Conservation (phyloP, 2,329 filamentous ascomycete genomes). For the Nemania sp. region DNA sequence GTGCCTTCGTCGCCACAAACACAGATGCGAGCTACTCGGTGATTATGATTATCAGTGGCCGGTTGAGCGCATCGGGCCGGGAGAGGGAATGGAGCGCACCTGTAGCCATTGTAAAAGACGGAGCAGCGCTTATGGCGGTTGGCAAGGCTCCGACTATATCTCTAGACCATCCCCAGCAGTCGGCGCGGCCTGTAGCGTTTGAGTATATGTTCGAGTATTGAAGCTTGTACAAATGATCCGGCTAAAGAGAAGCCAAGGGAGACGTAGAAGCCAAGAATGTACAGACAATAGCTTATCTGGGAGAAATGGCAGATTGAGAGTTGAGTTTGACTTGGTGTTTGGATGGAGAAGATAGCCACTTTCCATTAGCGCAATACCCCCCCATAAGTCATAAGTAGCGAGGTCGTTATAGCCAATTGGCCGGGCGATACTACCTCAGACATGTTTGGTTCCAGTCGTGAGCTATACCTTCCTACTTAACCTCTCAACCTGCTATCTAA, state of each 20-base stretch:
- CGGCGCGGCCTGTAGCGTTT: not conserved
- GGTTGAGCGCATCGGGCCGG: conserved; percentile 8
- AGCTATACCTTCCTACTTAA: too few species aligned
- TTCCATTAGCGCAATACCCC: conserved; percentile 28
- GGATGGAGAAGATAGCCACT: not conserved
- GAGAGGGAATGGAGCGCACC: conserved; percentile 37
- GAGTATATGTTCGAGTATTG: not conserved
- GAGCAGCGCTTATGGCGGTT: conserved; percentile 30
- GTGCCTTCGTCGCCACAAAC: conserved; percentile 96
- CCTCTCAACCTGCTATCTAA: not conserved
- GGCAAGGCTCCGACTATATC: conserved; percentile 26
- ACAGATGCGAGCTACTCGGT: conserved; percentile 80
- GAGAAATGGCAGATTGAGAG: conserved; percentile 9
- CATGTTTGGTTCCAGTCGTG: not conserved
- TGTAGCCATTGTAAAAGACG: conserved; percentile 46
- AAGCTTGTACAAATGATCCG: not conserved
- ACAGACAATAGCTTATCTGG: not conserved
- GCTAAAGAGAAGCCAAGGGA: not conserved
- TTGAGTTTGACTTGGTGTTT: conserved; percentile 10
- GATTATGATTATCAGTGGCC: conserved; percentile 11
- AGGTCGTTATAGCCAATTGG: not conserved
- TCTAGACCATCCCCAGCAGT: conserved; percentile 42
- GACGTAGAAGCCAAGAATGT: conserved; percentile 1
- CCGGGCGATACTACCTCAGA: not conserved
- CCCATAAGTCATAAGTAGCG: conserved; percentile 17